Percentiles rank a stretch among this genome's conserved stretches.
phyloP scores from a whole-genome alignment of 768 basidiomycete species.

The Tricholoma terreum region DNA sequence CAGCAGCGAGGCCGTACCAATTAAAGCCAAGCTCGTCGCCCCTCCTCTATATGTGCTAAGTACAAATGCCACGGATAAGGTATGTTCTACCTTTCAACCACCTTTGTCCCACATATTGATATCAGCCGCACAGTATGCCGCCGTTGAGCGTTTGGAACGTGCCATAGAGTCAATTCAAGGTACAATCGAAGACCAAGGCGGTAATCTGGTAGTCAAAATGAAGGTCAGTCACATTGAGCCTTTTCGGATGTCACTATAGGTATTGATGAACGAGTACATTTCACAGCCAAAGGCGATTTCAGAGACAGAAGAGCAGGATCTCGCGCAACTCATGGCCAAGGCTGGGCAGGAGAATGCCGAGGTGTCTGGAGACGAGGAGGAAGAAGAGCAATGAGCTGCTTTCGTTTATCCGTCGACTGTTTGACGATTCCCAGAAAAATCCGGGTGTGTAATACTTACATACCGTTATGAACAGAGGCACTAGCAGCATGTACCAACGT shows the following conservation, averaged over 20 bases:
- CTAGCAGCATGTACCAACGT: no score
- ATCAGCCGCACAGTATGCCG: constrained; percentile 54
- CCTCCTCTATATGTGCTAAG: constrained; percentile 95
- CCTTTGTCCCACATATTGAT: neutral
- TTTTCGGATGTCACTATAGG: neutral
- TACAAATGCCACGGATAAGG: constrained; percentile 97
- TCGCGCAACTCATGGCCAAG: constrained; percentile 95
- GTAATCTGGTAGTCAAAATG: constrained; percentile 92
- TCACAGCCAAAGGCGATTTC: constrained; percentile 93
- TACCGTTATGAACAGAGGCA: no score
- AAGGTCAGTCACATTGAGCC: constrained; percentile 53
- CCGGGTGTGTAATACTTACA: neutral
- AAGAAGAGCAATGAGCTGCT: constrained; percentile 45
- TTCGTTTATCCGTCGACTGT: neutral
- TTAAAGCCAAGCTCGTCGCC: constrained; percentile 95
- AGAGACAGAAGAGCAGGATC: constrained; percentile 95
- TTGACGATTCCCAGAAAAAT: neutral
- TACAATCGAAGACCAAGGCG: constrained; percentile 82
- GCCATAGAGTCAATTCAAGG: constrained; percentile 89
- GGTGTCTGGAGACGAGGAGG: constrained; percentile 92
- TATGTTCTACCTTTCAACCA: constrained; percentile 22
- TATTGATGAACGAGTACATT: neutral
- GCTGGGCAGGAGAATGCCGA: constrained; percentile 93
- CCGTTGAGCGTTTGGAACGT: constrained; percentile 90
- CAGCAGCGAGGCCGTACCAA: constrained; percentile 87